Evolutionary conservation across 1,139 yeast species (phyloP).

Genomic region (Suhomyces chickasaworum): DNA sequence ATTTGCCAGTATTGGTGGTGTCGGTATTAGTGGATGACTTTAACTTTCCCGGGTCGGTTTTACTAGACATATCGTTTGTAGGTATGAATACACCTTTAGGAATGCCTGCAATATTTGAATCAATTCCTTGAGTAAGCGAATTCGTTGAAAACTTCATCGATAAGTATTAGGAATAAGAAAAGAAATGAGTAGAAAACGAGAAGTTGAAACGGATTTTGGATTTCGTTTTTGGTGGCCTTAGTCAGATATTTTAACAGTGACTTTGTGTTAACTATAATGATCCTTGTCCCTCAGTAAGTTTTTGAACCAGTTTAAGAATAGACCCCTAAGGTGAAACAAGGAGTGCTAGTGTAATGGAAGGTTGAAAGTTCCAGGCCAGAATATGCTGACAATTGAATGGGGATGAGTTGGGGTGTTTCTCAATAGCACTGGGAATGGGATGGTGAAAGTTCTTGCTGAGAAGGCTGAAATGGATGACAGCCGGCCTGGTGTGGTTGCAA

Average conservation of each 20-base stretch:
- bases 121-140: not conserved
- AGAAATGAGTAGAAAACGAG: not conserved
- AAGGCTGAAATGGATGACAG: not conserved
- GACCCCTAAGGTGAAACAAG: not conserved
- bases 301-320: not conserved
- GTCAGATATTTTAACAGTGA: not conserved
- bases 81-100: not conserved
- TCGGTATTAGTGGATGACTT: too few species aligned
- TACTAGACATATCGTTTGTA: not conserved
- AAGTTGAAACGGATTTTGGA: too few species aligned
- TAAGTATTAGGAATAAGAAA: not conserved
- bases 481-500: constrained; percentile 19
- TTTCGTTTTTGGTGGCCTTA: not conserved
- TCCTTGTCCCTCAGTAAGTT: not conserved
- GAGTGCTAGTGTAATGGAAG: not conserved
- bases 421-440: not conserved
- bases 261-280: not conserved
- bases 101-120: not conserved
- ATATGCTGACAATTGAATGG: not conserved
- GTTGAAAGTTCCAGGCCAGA: not conserved
- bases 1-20: not conserved
- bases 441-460: not conserved
- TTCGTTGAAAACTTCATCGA: not conserved
- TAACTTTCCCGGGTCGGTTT: not conserved
- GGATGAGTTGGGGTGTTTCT: not conserved